A percentile compares a stretch with the other conserved stretches of the same genome.
Conservation (phyloP, 345 rosid species). For the Diplotaxis tenuifolia region DNA sequence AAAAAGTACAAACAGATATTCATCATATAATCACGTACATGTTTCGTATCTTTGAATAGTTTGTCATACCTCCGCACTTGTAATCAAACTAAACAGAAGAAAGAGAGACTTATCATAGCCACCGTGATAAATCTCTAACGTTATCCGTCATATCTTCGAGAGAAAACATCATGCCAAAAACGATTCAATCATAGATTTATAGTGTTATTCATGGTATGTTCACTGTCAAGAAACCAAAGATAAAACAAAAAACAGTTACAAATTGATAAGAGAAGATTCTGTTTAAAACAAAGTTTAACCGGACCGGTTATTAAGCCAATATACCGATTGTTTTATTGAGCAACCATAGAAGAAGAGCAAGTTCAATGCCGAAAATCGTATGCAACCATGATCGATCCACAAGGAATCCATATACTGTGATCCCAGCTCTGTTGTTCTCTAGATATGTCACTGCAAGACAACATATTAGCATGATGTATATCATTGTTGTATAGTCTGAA, state of each 20-base stretch:
- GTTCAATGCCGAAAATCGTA: slow-evolving; percentile 71
- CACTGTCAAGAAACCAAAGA: slow-evolving; percentile 26
- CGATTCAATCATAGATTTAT: slow-evolving; percentile 8
- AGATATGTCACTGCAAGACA: slow-evolving; percentile 66
- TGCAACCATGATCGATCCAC: slow-evolving; percentile 85
- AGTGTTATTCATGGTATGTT: slow-evolving; percentile 26
- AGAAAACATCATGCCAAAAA: slow-evolving; percentile 17
- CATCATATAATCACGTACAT: not conserved
- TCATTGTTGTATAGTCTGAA: too few relatives aligned
- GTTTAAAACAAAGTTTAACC: not conserved
- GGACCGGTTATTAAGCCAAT: slow-evolving; percentile 13
- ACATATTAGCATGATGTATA: not conserved
- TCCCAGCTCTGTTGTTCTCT: slow-evolving; percentile 83
- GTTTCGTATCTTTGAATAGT: slow-evolving; percentile 9
- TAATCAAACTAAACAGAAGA: not conserved
- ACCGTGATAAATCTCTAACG: slow-evolving; percentile 2
- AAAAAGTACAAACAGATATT: not conserved
- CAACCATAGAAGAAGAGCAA: slow-evolving; percentile 84
- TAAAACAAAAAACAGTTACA: slow-evolving; percentile 11
- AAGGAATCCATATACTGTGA: slow-evolving; percentile 79
- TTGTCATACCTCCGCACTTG: not conserved
- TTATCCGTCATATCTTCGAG: not conserved
- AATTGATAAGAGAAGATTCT: not conserved
- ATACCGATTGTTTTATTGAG: slow-evolving; percentile 83
- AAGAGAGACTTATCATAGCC: not conserved